These are phyloP conservation scores for Oryza officinalis DNA, from an alignment of 176 grass and related monocot species.

Conservation along the genomic window DNA sequence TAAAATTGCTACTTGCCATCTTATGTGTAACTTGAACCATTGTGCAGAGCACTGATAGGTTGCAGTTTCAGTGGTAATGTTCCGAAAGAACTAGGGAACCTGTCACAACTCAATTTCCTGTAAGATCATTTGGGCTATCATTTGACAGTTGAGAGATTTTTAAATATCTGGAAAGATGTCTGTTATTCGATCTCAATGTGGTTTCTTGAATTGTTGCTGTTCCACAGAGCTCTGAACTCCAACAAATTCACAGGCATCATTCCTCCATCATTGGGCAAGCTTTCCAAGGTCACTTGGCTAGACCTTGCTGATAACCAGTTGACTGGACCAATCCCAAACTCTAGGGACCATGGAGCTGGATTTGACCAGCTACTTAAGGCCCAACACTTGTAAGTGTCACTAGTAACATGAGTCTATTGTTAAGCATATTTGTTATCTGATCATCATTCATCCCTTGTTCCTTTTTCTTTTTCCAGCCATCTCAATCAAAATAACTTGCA, in stretches of 20 bases:
- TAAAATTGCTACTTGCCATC: constrained; percentile 6
- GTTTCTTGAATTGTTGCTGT: neutral
- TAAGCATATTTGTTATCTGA: neutral
- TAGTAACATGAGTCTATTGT: neutral
- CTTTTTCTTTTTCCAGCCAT: constrained; percentile 55
- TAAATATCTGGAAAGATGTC: neutral
- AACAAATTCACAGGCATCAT: constrained; percentile 65
- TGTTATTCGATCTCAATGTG: neutral
- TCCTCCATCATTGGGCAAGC: constrained; percentile 65
- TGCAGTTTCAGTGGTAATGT: constrained; percentile 67
- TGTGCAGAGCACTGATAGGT: constrained; percentile 48
- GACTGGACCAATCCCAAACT: constrained; percentile 59
- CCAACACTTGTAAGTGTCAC: constrained; percentile 64
- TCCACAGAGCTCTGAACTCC: constrained; percentile 57
- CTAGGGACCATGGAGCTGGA: constrained; percentile 47
- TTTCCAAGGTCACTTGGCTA: constrained; percentile 57
- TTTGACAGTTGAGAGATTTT: neutral
- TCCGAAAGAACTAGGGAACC: constrained; percentile 69
- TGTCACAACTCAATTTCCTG: constrained; percentile 55
- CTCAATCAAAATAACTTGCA: constrained; percentile 69
- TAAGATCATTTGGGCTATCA: constrained; percentile 37
- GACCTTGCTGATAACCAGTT: constrained; percentile 66
- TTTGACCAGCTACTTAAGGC: constrained; percentile 61
- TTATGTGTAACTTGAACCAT: constrained; percentile 21
- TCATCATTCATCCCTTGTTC: constrained; percentile 18